Evolutionary conservation across 805 yeast species (phyloP), one percentile per base, ranked within the genome.

Genomic region (Candida krabiensis): DNA sequence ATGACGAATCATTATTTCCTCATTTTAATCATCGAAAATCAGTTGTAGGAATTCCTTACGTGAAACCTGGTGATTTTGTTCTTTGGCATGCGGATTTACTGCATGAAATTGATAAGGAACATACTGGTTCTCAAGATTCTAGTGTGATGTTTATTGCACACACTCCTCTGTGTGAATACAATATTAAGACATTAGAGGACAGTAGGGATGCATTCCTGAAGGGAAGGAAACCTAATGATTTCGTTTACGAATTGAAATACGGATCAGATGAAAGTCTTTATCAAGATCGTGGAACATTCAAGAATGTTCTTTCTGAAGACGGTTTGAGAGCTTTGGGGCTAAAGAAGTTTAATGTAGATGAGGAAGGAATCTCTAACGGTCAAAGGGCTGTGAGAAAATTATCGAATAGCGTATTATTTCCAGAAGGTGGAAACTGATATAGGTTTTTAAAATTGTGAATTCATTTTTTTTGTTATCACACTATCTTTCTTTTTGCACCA

Each of bases 81-180:
- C 61, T 63, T 30, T 69, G 73, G 73, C 75, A 70, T 38, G 56
- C 65, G 38, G 75, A 69, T 44, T 32, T 58, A 24, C 56, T 62
- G 9, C 75, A 70, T 41, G 63, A 66, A 15, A 70, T 69, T 19
- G 73, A 69, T 33, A 49, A 54, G 17, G 56, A 47, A 5, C 71
- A 65, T 37, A 38, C 35, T 13, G 73, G 72, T 6, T 25, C 29
- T 3, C 19, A 38, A 8, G 65, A 64, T 40, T 65, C 74, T 3
- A 51, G 63, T n/a, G 74, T 68, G 5, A 41, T 67, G 37, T 69
- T 59, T 43, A 53, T 57, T 41, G 66, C 69, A 2, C 59, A 61
- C 4, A 53, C 54, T 15, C 73, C 74, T 1, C 46, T 66, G 37
- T 39, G 43, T 24, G 30, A 29, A 11, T 39, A 39, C 33, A 39